Evolutionary conservation across 352 stramenopile species (phyloP).

Genomic region (Phytophthora citricola): DNA sequence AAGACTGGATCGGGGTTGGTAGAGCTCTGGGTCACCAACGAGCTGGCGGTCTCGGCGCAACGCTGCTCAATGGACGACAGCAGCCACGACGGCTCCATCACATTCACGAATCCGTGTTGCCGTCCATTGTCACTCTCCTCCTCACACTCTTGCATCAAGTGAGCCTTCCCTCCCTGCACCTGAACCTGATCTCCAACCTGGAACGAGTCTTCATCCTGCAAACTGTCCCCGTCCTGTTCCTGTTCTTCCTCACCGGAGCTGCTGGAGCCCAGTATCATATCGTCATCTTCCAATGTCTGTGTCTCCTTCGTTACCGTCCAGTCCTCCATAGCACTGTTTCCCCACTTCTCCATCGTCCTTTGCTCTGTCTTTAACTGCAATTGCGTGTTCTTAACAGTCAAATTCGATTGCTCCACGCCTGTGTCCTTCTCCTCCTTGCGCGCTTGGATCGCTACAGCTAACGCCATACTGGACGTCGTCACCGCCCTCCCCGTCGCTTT

Average conservation of each 20-base stretch:
- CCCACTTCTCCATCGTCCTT: constrained; percentile 12
- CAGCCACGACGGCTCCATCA: constrained; percentile 80
- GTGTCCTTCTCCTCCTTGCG: constrained; percentile 35
- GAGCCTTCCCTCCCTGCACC: not conserved
- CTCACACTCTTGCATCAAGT: constrained; percentile 14
- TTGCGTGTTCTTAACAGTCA: constrained; percentile 3
- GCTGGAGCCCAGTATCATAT: not conserved
- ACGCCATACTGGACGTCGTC: constrained; percentile 65
- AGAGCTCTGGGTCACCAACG: constrained; percentile 31
- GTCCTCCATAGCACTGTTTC: constrained; percentile 10
- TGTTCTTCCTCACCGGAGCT: constrained; percentile 2
- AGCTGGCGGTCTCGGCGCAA: constrained; percentile 46
- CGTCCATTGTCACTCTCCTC: constrained; percentile 11
- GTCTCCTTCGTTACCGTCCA: constrained; percentile 7
- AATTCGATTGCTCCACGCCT: constrained; percentile 13
- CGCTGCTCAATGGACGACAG: constrained; percentile 74
- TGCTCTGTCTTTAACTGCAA: constrained; percentile 18
- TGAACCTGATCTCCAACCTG: not conserved
- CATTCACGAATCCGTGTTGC: constrained; percentile 65
- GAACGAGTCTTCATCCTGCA: too few species aligned
- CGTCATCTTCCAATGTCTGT: not conserved
- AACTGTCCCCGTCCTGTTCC: not conserved
- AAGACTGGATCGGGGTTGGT: constrained; percentile 20
- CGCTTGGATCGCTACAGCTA: constrained; percentile 57
- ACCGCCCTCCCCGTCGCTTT: constrained; percentile 40